Percentiles rank a stretch among this genome's conserved stretches.
These are phyloP conservation scores for Strobilomyces confusus DNA, from an alignment of 768 basidiomycete genomes.

Conservation along the genomic window DNA sequence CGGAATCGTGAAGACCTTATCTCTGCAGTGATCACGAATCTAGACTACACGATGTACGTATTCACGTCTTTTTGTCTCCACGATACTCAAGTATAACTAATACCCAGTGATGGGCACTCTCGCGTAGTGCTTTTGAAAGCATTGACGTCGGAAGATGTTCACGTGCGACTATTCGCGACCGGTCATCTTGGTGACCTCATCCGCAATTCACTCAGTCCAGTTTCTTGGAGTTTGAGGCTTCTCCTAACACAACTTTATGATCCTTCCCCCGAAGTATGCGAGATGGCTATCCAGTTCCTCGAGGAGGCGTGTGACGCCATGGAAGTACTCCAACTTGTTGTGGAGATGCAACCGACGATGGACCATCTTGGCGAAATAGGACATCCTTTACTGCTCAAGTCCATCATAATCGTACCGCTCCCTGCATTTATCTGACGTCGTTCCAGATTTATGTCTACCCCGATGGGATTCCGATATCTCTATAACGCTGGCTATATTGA, in stretches of 20 bases:
- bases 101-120: slow-evolving; percentile 82
- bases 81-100: slow-evolving; percentile 2
- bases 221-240: slow-evolving; percentile 86
- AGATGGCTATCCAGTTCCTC: slow-evolving; percentile 83
- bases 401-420: slow-evolving; percentile 19
- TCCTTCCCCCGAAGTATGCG: slow-evolving; percentile 83
- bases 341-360: slow-evolving; percentile 91
- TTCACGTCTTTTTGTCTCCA: not conserved
- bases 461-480: slow-evolving; percentile 89
- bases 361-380: slow-evolving; percentile 95
- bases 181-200: slow-evolving; percentile 81
- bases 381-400: slow-evolving; percentile 85
- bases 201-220: slow-evolving; percentile 54
- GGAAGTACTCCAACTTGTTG: slow-evolving; percentile 82
- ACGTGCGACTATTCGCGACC: slow-evolving; percentile 86
- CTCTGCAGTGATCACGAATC: slow-evolving; percentile 82
- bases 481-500: slow-evolving; percentile 91
- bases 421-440: not conserved
- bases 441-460: slow-evolving; percentile 87
- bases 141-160: slow-evolving; percentile 88
- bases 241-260: slow-evolving; percentile 96
- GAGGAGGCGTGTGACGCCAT: slow-evolving; percentile 86
- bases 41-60: slow-evolving; percentile 85
- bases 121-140: slow-evolving; percentile 93
- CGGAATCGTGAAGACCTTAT: slow-evolving; percentile 89